Evolutionary conservation across 768 basidiomycete species (phyloP).

Genomic region (Boletales sp.): DNA sequence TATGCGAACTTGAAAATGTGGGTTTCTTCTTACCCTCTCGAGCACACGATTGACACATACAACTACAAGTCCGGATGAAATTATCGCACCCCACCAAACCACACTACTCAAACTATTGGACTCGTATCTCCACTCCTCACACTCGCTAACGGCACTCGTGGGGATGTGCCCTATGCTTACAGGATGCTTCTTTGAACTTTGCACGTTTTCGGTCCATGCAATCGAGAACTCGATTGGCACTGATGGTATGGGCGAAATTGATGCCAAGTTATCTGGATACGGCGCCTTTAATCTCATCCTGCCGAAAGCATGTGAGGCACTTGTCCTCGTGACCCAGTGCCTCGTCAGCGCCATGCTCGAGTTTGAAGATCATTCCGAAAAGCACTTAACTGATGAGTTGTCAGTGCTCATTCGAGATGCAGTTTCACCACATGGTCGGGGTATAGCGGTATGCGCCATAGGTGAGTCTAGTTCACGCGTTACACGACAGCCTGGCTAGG

Average conservation of each 20-base stretch:
- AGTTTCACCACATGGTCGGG: conserved; percentile 37
- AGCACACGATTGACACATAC: conserved; percentile 6
- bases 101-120: conserved; percentile 86
- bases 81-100: conserved; percentile 81
- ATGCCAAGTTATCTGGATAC: conserved; percentile 18
- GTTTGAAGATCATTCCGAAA: conserved; percentile 25
- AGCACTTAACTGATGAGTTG: conserved; percentile 11
- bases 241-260: conserved; percentile 4
- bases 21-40: conserved; percentile 18
- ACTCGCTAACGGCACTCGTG: conserved; percentile 35
- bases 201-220: conserved; percentile 52
- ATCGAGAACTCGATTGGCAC: conserved; percentile 46
- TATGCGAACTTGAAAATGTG: conserved; percentile 63
- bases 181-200: conserved; percentile 57
- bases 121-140: conserved; percentile 67
- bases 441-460: conserved; percentile 53
- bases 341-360: conserved; percentile 58
- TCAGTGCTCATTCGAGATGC: conserved; percentile 45
- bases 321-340: conserved; percentile 77
- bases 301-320: conserved; percentile 75
- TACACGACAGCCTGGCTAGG: neutral
- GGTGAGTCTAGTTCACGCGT: conserved; percentile 38
- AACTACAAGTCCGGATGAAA: conserved; percentile 55
- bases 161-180: conserved; percentile 57
- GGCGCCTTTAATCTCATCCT: conserved; percentile 63